phyloP scores from a whole-genome alignment of 177 flowering plant species.

The Vitis hybrid region DNA sequence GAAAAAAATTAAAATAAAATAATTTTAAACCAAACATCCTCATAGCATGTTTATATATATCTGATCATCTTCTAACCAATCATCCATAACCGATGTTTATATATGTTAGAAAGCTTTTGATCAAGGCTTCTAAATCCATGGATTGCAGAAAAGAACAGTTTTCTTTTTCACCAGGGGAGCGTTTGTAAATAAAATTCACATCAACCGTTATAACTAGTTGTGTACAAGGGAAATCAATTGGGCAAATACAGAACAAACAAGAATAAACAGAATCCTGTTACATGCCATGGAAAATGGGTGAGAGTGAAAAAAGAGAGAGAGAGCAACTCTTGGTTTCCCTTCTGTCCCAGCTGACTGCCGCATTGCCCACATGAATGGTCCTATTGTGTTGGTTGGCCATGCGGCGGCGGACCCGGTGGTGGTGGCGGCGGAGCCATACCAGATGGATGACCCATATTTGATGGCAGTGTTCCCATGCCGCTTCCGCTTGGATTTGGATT shows the following conservation, averaged over 20 bases:
- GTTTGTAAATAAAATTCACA: too few species aligned
- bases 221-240: background rate
- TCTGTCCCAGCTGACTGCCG: background rate
- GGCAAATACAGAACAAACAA: background rate
- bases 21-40: too few species aligned
- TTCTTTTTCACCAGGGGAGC: too few species aligned
- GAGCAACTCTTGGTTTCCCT: too few species aligned
- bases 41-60: too few species aligned
- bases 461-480: conserved; percentile 19
- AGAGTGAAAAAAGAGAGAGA: background rate
- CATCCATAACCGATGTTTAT: too few species aligned
- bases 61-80: too few species aligned
- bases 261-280: background rate
- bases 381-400: conserved; percentile 42
- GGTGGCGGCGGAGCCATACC: conserved; percentile 53
- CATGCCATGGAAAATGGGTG: background rate
- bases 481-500: conserved; percentile 16
- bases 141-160: too few species aligned
- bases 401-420: conserved; percentile 71
- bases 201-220: too few species aligned
- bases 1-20: too few species aligned
- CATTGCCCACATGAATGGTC: background rate
- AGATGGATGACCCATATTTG: conserved; percentile 31
- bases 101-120: too few species aligned
- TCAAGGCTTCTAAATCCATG: too few species aligned